Evolutionary conservation across 1,284 basidiomycete genomes (phyloP).

Genomic region (Apiotrichum porosum): DNA sequence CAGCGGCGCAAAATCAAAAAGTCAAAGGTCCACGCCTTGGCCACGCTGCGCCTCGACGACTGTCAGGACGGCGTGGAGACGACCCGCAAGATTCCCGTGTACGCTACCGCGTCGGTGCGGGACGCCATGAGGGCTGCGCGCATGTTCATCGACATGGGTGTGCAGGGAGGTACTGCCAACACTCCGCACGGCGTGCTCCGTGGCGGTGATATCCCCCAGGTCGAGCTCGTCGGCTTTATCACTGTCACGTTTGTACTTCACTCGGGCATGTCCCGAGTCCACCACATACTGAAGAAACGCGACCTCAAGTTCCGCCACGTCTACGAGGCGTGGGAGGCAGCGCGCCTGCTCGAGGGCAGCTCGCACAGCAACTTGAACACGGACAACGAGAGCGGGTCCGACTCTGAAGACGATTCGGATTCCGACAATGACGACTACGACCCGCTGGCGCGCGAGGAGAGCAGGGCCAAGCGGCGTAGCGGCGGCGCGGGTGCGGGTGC

Average conservation of each 20-base stretch:
- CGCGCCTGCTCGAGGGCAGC: constrained; percentile 9
- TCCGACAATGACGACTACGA: constrained; percentile 2
- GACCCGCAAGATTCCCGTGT: constrained; percentile 31
- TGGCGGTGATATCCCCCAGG: constrained; percentile 15
- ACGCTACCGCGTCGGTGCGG: constrained; percentile 30
- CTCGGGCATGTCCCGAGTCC: constrained; percentile 38
- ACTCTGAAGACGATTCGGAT: constrained; percentile 3
- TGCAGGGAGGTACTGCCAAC: not conserved
- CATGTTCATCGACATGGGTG: not conserved
- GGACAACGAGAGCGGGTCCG: not conserved
- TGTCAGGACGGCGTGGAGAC: constrained; percentile 28
- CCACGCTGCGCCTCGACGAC: constrained; percentile 31
- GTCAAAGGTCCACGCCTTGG: constrained; percentile 34
- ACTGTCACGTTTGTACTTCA: constrained; percentile 31
- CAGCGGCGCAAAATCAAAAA: constrained; percentile 34
- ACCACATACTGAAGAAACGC: constrained; percentile 37
- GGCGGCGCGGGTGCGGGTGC: not conserved
- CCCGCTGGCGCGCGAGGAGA: not conserved
- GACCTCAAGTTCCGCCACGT: constrained; percentile 39
- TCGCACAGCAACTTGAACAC: constrained; percentile 5
- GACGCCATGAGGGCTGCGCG: constrained; percentile 18
- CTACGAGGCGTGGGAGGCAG: constrained; percentile 45
- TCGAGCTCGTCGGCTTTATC: constrained; percentile 28
- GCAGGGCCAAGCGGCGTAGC: not conserved
- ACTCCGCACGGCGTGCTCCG: not conserved